A percentile compares a stretch with the other conserved stretches of the same genome.
phyloP scores from a whole-genome alignment of 352 stramenopile species.

The Lagenidium giganteum region DNA sequence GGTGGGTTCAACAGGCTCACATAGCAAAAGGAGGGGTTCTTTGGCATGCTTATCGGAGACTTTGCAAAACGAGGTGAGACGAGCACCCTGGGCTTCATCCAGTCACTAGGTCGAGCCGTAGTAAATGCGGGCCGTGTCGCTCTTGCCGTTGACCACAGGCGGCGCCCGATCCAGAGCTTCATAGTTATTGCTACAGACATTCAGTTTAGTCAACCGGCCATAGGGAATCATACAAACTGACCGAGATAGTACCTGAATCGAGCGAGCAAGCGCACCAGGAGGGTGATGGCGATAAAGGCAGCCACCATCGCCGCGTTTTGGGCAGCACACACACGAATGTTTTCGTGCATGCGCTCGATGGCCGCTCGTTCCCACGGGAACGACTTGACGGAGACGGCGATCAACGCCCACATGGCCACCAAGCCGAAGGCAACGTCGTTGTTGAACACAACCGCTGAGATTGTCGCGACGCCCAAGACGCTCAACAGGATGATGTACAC shows the following conservation, averaged over 20 bases:
- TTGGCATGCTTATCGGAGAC: too few species aligned
- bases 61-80: constrained; percentile 4
- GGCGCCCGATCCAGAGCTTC: constrained; percentile 8
- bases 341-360: constrained; percentile 46
- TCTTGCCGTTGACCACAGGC: constrained; percentile 18
- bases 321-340: constrained; percentile 49
- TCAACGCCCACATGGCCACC: constrained; percentile 62
- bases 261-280: constrained; percentile 14
- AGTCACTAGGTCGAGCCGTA: constrained; percentile 12
- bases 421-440: constrained; percentile 52
- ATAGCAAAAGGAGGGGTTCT: too few species aligned
- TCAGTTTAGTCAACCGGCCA: neutral
- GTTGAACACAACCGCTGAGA: constrained; percentile 56
- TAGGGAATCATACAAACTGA: neutral
- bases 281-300: constrained; percentile 58
- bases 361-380: constrained; percentile 27
- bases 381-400: constrained; percentile 47
- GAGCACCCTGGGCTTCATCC: constrained; percentile 2
- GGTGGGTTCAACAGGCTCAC: too few species aligned
- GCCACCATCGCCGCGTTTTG: constrained; percentile 54
- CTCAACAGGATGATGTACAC: constrained; percentile 57
- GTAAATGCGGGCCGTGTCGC: constrained; percentile 9
- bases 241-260: constrained; percentile 5
- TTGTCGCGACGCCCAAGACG: constrained; percentile 43
- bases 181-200: constrained; percentile 3